Base-by-base conservation (phyloP, 2,329 filamentous ascomycete genomes). In the Juglanconis sp. region DNA sequence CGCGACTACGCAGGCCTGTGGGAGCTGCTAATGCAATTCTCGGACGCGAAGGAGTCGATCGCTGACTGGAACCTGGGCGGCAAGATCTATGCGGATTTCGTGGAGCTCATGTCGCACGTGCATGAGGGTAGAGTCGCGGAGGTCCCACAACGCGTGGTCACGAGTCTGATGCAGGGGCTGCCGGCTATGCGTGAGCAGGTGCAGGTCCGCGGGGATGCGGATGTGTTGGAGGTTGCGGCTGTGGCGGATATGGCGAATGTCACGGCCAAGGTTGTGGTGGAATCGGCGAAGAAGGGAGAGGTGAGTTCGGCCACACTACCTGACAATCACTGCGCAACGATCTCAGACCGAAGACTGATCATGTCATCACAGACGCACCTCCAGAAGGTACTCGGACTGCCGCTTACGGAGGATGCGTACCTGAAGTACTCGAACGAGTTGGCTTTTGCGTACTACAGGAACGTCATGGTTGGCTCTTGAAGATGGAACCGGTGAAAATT, bases 231-330 rank as follows among this genome's bases (percentile, higher is more conserved):
- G 69, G 78, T 85, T 56, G 91, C 93, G 47, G 91, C 92, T 0
- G 81, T 94, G 57, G 87, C 88, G 65, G 92, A 96, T 69, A 96
- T 96, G 83, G 89, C 88, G 51, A 85, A 86, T 56, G 81, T 87
- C 50, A 85, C 94, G 62, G 90, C 89, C 9, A 82, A 83, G 63
- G 83, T 87, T 70, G 83, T 89, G 61, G 77, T 87, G 57, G 80
- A 80, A 60, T 66, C 77, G 63, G 75, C 76, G 53, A 82, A 83
- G 68, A 79, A 81, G 68, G 83, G 83, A 65, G 79, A 83, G 72
- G 86, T 87, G 73, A 71, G 81, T 74, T 56, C 52, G 38, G 49
- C 9, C 15, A 51, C 55, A 36, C 38, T 8, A 34, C 44, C 15
- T n/a, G 6, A n/a, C 9, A n/a, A 30, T 13, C 36, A 42, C 5